Evolutionary conservation across 176 grass and related monocot species (phyloP).

Genomic region (Hyparrhenia diplandra): DNA sequence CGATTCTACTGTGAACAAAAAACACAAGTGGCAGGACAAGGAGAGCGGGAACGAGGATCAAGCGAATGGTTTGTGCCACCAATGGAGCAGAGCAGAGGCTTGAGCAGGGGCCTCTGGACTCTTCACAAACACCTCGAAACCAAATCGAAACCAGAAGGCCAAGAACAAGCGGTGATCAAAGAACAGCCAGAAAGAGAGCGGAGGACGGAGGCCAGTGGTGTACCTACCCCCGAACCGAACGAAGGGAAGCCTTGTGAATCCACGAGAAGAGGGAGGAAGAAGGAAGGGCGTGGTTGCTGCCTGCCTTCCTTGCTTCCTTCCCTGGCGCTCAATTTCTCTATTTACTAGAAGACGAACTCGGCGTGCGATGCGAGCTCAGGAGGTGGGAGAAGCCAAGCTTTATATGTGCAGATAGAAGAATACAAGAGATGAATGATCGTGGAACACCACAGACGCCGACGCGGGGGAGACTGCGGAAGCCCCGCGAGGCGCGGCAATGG

Average conservation of each 20-base stretch:
- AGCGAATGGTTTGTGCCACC: constrained; percentile 9
- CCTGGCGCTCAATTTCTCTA: neutral
- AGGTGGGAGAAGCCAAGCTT: constrained; percentile 4
- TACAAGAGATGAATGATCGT: neutral
- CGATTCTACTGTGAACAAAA: neutral
- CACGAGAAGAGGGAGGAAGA: neutral
- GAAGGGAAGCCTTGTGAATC: neutral
- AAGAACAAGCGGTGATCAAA: neutral
- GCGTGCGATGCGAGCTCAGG: neutral
- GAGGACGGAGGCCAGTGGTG: neutral
- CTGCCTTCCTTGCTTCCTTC: neutral
- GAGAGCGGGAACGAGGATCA: neutral
- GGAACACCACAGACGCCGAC: neutral
- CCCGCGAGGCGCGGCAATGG: constrained; percentile 14
- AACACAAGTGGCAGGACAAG: neutral
- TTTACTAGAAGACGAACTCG: neutral
- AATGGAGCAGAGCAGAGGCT: neutral
- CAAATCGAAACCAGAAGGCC: neutral
- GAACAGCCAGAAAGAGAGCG: neutral
- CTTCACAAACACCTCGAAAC: neutral
- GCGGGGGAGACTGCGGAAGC: too few relatives aligned
- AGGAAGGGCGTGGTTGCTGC: neutral
- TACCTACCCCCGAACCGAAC: neutral
- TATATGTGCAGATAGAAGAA: constrained; percentile 18
- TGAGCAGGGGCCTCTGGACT: too few relatives aligned